These are phyloP conservation scores for Balansia obtecta DNA, from an alignment of 2,329 filamentous ascomycete genomes.

Conservation along the genomic window DNA sequence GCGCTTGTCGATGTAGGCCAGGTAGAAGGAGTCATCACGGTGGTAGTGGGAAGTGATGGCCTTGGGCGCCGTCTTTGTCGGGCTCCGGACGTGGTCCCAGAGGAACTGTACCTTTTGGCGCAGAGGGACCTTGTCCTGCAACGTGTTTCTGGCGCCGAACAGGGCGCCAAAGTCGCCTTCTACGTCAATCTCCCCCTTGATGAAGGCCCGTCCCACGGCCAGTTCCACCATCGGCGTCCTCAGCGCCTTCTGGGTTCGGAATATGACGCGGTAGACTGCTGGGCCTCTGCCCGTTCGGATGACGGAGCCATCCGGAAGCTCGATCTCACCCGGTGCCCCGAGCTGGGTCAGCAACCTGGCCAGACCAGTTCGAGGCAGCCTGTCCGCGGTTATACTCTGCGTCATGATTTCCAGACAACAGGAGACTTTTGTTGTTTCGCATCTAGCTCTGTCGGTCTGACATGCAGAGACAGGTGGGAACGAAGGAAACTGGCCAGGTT, in stretches of 20 bases:
- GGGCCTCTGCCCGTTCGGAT: background rate
- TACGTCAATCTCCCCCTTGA: constrained; percentile 3
- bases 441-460: background rate
- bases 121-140: constrained; percentile 2
- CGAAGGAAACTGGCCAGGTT: too few species aligned
- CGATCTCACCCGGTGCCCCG: background rate
- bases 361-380: background rate
- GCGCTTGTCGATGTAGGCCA: background rate
- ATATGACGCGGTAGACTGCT: background rate
- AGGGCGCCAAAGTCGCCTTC: background rate
- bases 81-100: background rate
- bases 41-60: background rate
- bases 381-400: background rate
- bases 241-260: background rate
- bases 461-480: too few species aligned
- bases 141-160: background rate
- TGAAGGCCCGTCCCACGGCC: background rate
- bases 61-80: background rate
- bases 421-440: background rate
- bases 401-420: background rate
- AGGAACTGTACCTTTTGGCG: constrained; percentile 1
- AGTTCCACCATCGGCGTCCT: background rate
- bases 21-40: background rate
- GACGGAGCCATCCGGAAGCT: constrained; percentile 1
- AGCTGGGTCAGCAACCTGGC: background rate